These are phyloP conservation scores for Ophiostoma fasciatum DNA, from an alignment of 2,329 filamentous ascomycete species.

Conservation along the genomic window DNA sequence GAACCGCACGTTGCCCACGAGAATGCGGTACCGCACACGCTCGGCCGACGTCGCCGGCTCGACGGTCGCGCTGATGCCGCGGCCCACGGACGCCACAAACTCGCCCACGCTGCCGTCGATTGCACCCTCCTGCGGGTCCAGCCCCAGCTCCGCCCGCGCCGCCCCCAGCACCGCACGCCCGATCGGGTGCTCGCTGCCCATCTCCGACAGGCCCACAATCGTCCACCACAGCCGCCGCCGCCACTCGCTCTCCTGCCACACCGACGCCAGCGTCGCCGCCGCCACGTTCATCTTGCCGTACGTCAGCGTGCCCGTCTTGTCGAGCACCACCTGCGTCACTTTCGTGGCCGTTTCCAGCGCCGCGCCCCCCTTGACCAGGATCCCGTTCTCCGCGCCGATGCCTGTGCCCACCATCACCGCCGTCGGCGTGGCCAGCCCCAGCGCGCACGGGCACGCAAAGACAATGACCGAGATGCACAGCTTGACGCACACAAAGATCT, in stretches of 20 bases:
- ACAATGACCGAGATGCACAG: conserved; percentile 98
- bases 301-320: conserved; percentile 93
- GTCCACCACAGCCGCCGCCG: conserved; percentile 79
- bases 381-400: conserved; percentile 86
- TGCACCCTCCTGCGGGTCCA: conserved; percentile 55
- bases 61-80: conserved; percentile 68
- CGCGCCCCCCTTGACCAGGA: conserved; percentile 92
- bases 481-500: conserved; percentile 91
- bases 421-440: conserved; percentile 91
- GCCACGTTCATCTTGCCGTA: conserved; percentile 92
- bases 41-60: conserved; percentile 59
- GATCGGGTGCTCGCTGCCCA: conserved; percentile 89
- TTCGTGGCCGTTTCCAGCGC: conserved; percentile 82
- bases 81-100: conserved; percentile 70
- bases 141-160: conserved; percentile 60
- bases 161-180: conserved; percentile 71
- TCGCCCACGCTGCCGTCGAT: conserved; percentile 76
- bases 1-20: conserved; percentile 70
- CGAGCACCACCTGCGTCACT: conserved; percentile 77
- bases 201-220: conserved; percentile 88
- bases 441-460: conserved; percentile 90
- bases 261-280: conserved; percentile 46
- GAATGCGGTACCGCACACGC: conserved; percentile 58
- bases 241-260: conserved; percentile 56
- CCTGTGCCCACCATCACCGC: conserved; percentile 99